Base-by-base conservation (phyloP, 2,329 filamentous ascomycete genomes). In the Mariannaea sp. region DNA sequence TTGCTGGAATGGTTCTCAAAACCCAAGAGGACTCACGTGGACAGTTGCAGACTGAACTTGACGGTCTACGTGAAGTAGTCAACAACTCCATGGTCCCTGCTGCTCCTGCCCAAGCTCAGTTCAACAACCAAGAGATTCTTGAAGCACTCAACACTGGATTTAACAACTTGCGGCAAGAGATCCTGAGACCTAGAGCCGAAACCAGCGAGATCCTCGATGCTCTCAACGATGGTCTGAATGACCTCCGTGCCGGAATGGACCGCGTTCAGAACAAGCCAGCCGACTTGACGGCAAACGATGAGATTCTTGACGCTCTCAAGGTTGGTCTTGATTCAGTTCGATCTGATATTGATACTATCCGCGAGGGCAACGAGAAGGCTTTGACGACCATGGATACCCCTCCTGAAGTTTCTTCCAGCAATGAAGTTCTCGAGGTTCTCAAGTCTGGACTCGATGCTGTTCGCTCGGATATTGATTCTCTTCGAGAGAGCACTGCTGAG, bases 161-260 rank as follows among this genome's bases (percentile, higher is more conserved):
- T 30, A 88, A 89, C 55, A 83, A 81, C 36, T 80, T 97, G 27
- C 83, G 90, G 5, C 79, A 83, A 13, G 92, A 97, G 61, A 82
- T 96, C 43, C 87, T 87, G 7, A 77, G 82, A 12, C 81, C 82
- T 3, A 77, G 82, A 38, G 77, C 80, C 13, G 90, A 92, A 59
- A 93, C 91, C 0, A 89, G 91, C 45, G 92, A 97, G 66, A 89
- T 96, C 9, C 79, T 97, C 1, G 91, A 96, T 67, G 89, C 92
- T 1, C 78, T 97, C 48, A 92, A 95, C 54, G 92, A 97, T 70
- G 92, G 92, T 2, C 80, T 97, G 6, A 86, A 89, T 57, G 86
- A 87, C 41, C 78, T 97, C 7, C 85, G 89, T 20, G 78, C 80
- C 22, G 88, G 91, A 56, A 87, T 97, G 52, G 92, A 96, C 53